Percentiles rank a stretch among this genome's conserved stretches.
These are phyloP conservation scores for Lumnitzera racemosa DNA, from an alignment of 345 rosid genomes.

Conservation along the genomic window DNA sequence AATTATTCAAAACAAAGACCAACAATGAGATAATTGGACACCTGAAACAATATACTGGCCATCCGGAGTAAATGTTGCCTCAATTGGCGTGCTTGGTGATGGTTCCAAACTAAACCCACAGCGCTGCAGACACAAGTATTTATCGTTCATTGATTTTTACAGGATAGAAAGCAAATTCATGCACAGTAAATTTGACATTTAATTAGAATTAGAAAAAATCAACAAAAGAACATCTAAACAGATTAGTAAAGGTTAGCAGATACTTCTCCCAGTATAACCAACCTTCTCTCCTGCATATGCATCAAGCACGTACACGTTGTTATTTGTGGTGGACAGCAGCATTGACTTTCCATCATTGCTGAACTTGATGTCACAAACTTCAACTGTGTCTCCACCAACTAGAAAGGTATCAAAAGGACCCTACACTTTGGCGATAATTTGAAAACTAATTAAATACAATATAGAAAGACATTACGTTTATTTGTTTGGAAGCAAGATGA, in stretches of 20 bases:
- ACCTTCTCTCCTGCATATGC: slow-evolving; percentile 98
- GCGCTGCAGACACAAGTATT: slow-evolving; percentile 35
- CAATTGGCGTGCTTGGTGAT: slow-evolving; percentile 67
- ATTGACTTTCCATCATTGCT: slow-evolving; percentile 96
- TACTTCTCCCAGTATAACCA: slow-evolving; percentile 8
- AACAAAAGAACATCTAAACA: not conserved
- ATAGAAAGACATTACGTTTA: not conserved
- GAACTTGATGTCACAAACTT: slow-evolving; percentile 94
- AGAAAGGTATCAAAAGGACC: slow-evolving; percentile 96
- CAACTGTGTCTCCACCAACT: slow-evolving; percentile 96
- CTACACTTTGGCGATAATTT: slow-evolving; percentile 27
- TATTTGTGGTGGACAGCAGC: slow-evolving; percentile 86
- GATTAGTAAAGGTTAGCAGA: too few relatives aligned
- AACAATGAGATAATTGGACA: slow-evolving; percentile 17
- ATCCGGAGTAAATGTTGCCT: slow-evolving; percentile 94
- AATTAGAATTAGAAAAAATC: not conserved
- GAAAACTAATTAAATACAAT: too few relatives aligned
- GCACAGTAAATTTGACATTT: not conserved
- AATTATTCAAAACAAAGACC: too few relatives aligned
- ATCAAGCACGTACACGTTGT: slow-evolving; percentile 81
- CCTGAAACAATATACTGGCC: slow-evolving; percentile 95
- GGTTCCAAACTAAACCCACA: slow-evolving; percentile 91
- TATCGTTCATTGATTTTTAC: not conserved
- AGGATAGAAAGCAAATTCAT: not conserved
- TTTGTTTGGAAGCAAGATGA: not conserved